phyloP scores from a whole-genome alignment of 441 rosid species.

The California macrophylla region DNA sequence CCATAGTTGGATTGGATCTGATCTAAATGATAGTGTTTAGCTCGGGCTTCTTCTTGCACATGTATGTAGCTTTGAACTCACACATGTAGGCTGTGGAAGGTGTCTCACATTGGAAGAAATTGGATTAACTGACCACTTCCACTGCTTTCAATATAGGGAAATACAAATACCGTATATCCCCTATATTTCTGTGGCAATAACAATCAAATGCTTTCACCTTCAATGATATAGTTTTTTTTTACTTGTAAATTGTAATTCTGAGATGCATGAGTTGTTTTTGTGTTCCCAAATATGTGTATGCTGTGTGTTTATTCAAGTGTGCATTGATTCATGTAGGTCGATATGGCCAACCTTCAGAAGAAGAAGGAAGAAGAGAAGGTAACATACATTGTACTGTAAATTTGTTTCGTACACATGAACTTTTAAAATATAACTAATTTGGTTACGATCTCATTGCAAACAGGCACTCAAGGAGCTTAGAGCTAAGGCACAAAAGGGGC shows the following conservation, averaged over 20 bases:
- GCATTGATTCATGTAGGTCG: constrained; percentile 33
- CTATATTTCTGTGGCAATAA: neutral
- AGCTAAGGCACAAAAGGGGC: constrained; percentile 75
- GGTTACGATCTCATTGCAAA: constrained; percentile 4
- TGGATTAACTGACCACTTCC: too few species aligned
- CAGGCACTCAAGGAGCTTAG: constrained; percentile 81
- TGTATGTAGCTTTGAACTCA: neutral
- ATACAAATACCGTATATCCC: neutral
- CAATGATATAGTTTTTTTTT: too few species aligned
- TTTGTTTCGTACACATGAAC: neutral
- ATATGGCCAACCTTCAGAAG: constrained; percentile 58
- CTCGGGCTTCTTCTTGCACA: neutral
- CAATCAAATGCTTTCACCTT: too few species aligned
- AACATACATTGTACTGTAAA: neutral
- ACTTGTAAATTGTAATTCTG: too few species aligned
- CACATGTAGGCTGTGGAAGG: neutral
- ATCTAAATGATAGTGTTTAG: neutral
- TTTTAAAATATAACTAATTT: neutral
- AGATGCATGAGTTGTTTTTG: too few species aligned
- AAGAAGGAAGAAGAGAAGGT: constrained; percentile 88
- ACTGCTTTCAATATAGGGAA: too few species aligned
- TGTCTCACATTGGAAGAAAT: too few species aligned
- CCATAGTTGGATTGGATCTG: neutral
- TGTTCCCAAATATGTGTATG: neutral
- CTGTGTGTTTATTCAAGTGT: neutral